A percentile compares a stretch with the other conserved stretches of the same genome.
Conservation (phyloP, 1,284 basidiomycete genomes). For the Irpex sp. region DNA sequence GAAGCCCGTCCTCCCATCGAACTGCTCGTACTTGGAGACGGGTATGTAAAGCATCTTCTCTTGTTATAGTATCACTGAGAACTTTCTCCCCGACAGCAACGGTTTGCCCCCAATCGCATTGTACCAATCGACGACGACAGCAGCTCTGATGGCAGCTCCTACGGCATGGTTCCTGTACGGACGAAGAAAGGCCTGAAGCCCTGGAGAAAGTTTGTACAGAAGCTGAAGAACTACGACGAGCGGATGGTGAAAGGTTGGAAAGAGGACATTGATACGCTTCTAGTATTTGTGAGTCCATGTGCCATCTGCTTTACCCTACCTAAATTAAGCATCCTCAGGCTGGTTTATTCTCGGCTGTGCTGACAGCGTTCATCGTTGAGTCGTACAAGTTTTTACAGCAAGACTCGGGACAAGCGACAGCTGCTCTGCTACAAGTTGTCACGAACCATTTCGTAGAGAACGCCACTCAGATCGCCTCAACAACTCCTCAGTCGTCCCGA, state of each 20-base stretch:
- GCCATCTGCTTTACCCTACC: not conserved
- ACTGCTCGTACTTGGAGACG: not conserved
- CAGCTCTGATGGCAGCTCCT: not conserved
- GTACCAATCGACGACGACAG: not conserved
- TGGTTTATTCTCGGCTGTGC: constrained; percentile 22
- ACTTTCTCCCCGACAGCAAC: not conserved
- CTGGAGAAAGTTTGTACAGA: constrained; percentile 16
- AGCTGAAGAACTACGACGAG: constrained; percentile 17
- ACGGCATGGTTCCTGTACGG: not conserved
- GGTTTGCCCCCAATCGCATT: not conserved
- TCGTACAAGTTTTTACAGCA: constrained; percentile 18
- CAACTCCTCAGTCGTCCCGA: not conserved
- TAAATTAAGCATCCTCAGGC: constrained; percentile 10
- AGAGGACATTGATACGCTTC: constrained; percentile 21
- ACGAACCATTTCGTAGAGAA: constrained; percentile 4
- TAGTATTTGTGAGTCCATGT: constrained; percentile 18
- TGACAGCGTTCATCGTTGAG: constrained; percentile 22
- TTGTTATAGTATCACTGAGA: too few species aligned
- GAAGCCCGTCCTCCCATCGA: not conserved
- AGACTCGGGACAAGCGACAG: constrained; percentile 13
- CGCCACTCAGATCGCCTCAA: not conserved
- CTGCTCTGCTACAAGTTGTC: constrained; percentile 6
- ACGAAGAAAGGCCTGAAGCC: constrained; percentile 4
- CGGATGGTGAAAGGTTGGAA: constrained; percentile 18
- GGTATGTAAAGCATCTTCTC: not conserved